Percentiles rank a stretch among this genome's conserved stretches.
phyloP scores from a whole-genome alignment of 345 rosid species.

The Salix koriyanagi region DNA sequence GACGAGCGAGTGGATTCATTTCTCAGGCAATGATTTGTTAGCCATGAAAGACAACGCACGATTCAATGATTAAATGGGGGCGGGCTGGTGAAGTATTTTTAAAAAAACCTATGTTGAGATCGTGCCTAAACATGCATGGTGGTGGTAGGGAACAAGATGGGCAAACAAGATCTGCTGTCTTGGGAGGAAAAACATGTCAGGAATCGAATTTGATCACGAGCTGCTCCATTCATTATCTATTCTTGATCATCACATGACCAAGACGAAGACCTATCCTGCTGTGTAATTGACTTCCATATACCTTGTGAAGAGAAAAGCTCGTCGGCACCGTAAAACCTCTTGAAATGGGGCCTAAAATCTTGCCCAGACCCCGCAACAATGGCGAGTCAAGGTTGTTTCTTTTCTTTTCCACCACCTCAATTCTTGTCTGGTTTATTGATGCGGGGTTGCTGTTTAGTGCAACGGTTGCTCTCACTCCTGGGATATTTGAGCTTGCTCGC shows the following conservation, averaged over 20 bases:
- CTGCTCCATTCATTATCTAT: background rate
- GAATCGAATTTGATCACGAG: background rate
- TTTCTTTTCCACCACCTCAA: background rate
- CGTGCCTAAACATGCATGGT: background rate
- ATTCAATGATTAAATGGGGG: too few species aligned
- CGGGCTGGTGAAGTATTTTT: too few species aligned
- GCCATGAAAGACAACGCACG: background rate
- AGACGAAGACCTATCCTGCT: background rate
- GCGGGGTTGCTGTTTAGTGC: background rate
- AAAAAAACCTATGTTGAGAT: background rate
- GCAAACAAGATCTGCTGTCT: background rate
- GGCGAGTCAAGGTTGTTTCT: too few species aligned
- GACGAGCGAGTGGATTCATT: background rate
- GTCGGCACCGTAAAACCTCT: background rate
- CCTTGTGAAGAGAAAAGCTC: background rate
- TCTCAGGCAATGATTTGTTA: background rate
- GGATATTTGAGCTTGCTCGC: too few species aligned
- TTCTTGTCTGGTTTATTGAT: background rate
- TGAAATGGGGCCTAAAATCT: background rate
- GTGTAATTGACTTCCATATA: background rate
- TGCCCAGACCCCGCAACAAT: background rate
- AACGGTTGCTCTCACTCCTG: background rate
- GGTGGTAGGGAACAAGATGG: background rate
- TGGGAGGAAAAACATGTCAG: background rate
- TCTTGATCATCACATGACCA: background rate